phyloP scores from a whole-genome alignment of 2,329 filamentous ascomycete genomes.

The Aspergillus hortae region DNA sequence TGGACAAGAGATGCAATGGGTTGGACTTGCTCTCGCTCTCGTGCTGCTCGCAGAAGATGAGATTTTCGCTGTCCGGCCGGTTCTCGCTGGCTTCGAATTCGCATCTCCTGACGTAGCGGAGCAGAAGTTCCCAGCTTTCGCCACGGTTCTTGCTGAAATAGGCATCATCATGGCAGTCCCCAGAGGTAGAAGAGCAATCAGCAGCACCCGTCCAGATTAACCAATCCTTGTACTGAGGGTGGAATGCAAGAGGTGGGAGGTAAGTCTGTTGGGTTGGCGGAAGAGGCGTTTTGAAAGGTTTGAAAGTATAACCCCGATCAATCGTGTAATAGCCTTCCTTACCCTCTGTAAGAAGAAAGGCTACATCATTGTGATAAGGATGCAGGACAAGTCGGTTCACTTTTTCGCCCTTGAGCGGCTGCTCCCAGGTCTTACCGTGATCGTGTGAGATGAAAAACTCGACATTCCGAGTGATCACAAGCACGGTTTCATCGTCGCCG shows the following conservation, averaged over 20 bases:
- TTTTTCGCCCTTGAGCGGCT: conserved; percentile 65
- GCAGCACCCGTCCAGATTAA: conserved; percentile 79
- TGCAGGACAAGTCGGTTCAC: conserved; percentile 73
- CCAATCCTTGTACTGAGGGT: conserved; percentile 82
- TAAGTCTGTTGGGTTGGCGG: conserved; percentile 47
- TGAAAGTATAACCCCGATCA: conserved; percentile 71
- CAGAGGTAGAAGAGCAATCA: conserved; percentile 59
- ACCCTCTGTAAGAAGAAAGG: conserved; percentile 75
- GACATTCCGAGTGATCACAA: conserved; percentile 57
- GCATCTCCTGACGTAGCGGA: conserved; percentile 73
- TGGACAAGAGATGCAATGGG: conserved; percentile 68
- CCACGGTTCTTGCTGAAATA: conserved; percentile 78
- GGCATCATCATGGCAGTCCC: conserved; percentile 65
- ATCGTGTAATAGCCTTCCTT: conserved; percentile 74
- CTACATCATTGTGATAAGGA: conserved; percentile 73
- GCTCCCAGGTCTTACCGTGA: conserved; percentile 83
- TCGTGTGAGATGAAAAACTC: conserved; percentile 73
- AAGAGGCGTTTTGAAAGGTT: conserved; percentile 68
- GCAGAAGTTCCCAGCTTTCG: conserved; percentile 69
- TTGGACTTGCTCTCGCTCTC: conserved; percentile 61
- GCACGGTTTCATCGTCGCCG: conserved; percentile 68
- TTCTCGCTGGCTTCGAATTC: conserved; percentile 73
- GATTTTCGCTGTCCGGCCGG: conserved; percentile 57
- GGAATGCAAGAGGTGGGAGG: conserved; percentile 67
- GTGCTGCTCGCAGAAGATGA: conserved; percentile 63